A percentile compares a stretch with the other conserved stretches of the same genome.
Evolutionary conservation across 345 rosid species (phyloP).

Genomic region (Anacardium occidentale): DNA sequence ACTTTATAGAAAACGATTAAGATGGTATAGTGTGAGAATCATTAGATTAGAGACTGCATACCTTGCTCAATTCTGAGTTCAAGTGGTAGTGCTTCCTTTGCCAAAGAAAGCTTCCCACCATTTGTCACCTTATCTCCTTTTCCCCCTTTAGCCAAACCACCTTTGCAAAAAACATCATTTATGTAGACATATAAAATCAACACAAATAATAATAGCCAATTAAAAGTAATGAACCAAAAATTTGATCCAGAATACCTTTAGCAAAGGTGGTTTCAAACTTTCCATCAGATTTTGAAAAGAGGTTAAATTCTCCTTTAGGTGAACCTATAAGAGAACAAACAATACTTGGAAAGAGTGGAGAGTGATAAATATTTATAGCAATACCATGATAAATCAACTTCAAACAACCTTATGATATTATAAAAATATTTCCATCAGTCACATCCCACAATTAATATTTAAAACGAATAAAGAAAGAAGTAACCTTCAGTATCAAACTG

Average conservation of each 20-base stretch:
- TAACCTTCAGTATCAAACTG: slow-evolving; percentile 53
- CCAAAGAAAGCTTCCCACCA: slow-evolving; percentile 34
- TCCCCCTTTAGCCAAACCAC: slow-evolving; percentile 47
- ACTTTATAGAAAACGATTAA: no score
- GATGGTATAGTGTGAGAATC: no score
- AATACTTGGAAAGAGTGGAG: not conserved
- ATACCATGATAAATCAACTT: not conserved
- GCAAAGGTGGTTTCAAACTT: slow-evolving; percentile 30
- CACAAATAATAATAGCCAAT: slow-evolving; percentile 8
- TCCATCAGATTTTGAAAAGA: slow-evolving; percentile 34
- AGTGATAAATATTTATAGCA: not conserved
- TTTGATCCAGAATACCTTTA: slow-evolving; percentile 35
- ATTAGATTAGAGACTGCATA: slow-evolving; percentile 13
- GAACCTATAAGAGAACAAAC: slow-evolving; percentile 21
- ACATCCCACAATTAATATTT: not conserved
- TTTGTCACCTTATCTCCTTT: slow-evolving; percentile 46
- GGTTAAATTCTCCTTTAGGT: slow-evolving; percentile 23
- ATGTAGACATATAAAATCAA: slow-evolving; percentile 17
- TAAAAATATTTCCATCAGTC: not conserved
- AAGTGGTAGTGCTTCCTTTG: slow-evolving; percentile 52
- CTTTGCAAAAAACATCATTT: slow-evolving; percentile 23
- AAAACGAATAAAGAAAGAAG: slow-evolving; percentile 8
- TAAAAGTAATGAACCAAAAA: slow-evolving; percentile 10
- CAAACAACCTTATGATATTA: not conserved
- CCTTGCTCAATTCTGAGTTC: slow-evolving; percentile 70